Conservation (phyloP, 345 rosid species). For the Draba incana region DNA sequence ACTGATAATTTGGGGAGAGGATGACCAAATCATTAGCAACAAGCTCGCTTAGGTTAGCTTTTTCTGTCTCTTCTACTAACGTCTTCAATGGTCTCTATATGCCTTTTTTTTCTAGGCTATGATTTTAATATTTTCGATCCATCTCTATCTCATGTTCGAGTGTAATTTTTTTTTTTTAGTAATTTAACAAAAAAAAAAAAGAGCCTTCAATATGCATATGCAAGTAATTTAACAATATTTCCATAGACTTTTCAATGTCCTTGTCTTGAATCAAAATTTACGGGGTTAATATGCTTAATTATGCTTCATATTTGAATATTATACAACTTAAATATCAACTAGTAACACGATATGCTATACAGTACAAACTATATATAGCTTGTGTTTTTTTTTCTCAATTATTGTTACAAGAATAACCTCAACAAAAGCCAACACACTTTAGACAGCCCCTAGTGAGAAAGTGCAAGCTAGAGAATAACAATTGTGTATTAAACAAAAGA, state of each 20-base stretch:
- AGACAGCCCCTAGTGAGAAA: slow-evolving; percentile 25
- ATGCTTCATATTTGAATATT: not conserved
- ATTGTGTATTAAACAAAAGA: not conserved
- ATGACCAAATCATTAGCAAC: slow-evolving; percentile 79
- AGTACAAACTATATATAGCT: not conserved
- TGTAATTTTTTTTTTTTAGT: too few species aligned
- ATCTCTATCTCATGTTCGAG: too few species aligned
- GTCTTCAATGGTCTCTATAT: slow-evolving; percentile 6
- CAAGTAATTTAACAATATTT: not conserved
- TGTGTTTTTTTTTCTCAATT: not conserved
- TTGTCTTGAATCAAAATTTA: not conserved
- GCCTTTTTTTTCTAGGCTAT: not conserved
- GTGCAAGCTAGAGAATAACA: slow-evolving; percentile 12
- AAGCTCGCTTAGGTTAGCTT: slow-evolving; percentile 70
- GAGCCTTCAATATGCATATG: slow-evolving; percentile 11
- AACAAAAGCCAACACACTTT: slow-evolving; percentile 27
- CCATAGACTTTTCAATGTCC: not conserved
- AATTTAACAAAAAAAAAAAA: not conserved
- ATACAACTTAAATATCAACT: slow-evolving; percentile 10
- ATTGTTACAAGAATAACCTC: slow-evolving; percentile 14
- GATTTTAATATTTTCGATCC: too few species aligned
- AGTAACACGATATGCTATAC: not conserved
- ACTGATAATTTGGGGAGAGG: slow-evolving; percentile 88
- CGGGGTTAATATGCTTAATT: not conserved
- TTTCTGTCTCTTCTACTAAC: not conserved